A percentile compares a stretch with the other conserved stretches of the same genome.
These are phyloP conservation scores for Conticribra guillardii DNA, from an alignment of 108 stramenopile genomes.

Conservation along the genomic window DNA sequence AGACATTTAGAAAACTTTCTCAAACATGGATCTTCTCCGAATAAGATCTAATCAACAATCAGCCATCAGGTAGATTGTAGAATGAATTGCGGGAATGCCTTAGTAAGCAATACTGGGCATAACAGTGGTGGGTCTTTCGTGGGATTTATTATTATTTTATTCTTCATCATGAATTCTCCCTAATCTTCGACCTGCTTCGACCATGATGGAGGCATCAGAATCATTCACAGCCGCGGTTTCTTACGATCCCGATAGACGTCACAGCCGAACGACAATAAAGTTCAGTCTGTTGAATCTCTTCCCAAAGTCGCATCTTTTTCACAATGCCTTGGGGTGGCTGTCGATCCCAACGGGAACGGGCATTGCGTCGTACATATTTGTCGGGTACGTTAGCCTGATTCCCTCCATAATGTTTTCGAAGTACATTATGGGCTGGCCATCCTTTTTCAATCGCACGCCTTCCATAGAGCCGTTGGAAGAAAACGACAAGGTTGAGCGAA, in stretches of 20 bases:
- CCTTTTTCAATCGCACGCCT: slow-evolving; percentile 1
- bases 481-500: background rate
- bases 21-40: no score
- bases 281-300: slow-evolving; percentile 17
- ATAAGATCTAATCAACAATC: no score
- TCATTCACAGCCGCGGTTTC: background rate
- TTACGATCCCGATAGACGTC: slow-evolving; percentile 1
- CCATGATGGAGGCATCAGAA: background rate
- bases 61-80: no score
- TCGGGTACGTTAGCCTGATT: background rate
- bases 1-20: no score
- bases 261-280: slow-evolving; percentile 8
- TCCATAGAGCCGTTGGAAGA: background rate
- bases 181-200: no score
- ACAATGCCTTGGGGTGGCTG: background rate
- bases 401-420: slow-evolving; percentile 23
- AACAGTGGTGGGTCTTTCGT: no score
- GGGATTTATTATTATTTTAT: no score
- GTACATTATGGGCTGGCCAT: slow-evolving; percentile 22
- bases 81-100: no score
- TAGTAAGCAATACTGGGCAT: no score
- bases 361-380: background rate
- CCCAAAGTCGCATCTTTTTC: slow-evolving; percentile 3
- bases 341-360: slow-evolving; percentile 3
- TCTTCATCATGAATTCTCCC: no score